A percentile compares a stretch with the other conserved stretches of the same genome.
phyloP scores from a whole-genome alignment of 225 moss, liverwort and hornwort species.

The Marchantia paleacea region DNA sequence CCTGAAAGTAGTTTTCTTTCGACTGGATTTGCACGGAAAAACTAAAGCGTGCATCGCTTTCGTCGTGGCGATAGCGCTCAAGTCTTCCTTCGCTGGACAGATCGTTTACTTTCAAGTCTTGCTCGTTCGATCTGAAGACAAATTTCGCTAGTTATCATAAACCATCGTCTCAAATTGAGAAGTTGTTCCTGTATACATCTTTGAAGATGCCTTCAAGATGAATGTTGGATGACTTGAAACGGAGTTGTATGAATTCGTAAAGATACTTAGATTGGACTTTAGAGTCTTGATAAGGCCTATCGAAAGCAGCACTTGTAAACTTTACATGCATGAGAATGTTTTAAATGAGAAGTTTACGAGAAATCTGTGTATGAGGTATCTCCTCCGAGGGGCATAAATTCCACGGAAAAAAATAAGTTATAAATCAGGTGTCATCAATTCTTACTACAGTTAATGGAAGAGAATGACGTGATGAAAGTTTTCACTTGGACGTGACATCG shows the following conservation, averaged over 20 bases:
- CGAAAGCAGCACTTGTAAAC: no score
- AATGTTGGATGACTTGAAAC: neutral
- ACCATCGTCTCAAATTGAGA: neutral
- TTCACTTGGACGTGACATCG: neutral
- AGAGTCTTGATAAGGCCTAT: no score
- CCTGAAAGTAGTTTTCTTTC: no score
- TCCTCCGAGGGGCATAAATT: neutral
- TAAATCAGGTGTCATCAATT: no score
- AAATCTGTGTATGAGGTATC: neutral
- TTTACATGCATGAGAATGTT: no score
- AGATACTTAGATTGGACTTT: neutral
- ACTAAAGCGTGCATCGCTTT: no score
- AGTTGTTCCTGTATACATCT: no score
- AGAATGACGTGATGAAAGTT: neutral
- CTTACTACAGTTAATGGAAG: neutral
- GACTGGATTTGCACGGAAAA: no score
- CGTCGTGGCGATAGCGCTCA: neutral
- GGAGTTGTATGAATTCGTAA: neutral
- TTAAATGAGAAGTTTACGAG: no score
- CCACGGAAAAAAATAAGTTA: no score
- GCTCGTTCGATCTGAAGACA: constrained; percentile 14
- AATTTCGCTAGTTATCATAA: neutral
- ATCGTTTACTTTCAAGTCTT: constrained; percentile 13
- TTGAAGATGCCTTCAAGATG: neutral
- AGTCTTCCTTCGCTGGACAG: constrained; percentile 16